Evolutionary conservation across 257 asterid species (phyloP).

Genomic region (Solanum neorickii): DNA sequence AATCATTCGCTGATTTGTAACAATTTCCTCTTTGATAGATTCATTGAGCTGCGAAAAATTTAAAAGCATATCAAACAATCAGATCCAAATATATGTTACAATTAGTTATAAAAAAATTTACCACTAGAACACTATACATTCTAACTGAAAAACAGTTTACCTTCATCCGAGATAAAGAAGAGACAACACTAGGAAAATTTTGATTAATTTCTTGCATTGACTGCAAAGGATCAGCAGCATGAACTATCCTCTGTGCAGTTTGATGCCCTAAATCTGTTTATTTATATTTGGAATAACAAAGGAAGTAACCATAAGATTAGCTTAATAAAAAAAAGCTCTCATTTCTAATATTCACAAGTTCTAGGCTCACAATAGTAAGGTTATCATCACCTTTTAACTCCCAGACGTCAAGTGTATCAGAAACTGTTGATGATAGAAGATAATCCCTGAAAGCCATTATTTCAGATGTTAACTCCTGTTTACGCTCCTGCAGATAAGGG

Average conservation of each 20-base stretch:
- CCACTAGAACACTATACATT: slow-evolving; percentile 1
- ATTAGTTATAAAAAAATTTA: background rate
- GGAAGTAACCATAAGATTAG: background rate
- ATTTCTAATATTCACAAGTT: background rate
- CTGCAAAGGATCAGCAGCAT: slow-evolving; percentile 94
- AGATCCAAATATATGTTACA: slow-evolving; percentile 4
- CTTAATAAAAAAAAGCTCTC: background rate
- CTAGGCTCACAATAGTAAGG: background rate
- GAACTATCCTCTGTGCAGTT: slow-evolving; percentile 96
- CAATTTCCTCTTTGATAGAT: slow-evolving; percentile 89
- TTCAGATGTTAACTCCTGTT: slow-evolving; percentile 82
- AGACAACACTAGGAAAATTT: slow-evolving; percentile 86
- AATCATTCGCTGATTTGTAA: slow-evolving; percentile 86
- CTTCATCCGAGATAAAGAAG: slow-evolving; percentile 94
- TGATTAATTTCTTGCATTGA: slow-evolving; percentile 94
- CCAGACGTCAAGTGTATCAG: slow-evolving; percentile 92
- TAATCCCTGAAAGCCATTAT: slow-evolving; percentile 96
- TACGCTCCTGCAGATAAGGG: slow-evolving; percentile 70
- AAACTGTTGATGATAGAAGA: slow-evolving; percentile 75
- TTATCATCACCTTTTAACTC: slow-evolving; percentile 72
- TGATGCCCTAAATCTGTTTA: slow-evolving; percentile 90
- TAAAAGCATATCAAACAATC: slow-evolving; percentile 12
- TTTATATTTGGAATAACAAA: background rate
- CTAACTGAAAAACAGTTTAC: slow-evolving; percentile 24
- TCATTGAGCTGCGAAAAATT: slow-evolving; percentile 68